Evolutionary conservation across 495 filamentous ascomycete species (phyloP), one percentile per base, ranked within the genome.

Genomic region (Penicillium atrosanguineum): DNA sequence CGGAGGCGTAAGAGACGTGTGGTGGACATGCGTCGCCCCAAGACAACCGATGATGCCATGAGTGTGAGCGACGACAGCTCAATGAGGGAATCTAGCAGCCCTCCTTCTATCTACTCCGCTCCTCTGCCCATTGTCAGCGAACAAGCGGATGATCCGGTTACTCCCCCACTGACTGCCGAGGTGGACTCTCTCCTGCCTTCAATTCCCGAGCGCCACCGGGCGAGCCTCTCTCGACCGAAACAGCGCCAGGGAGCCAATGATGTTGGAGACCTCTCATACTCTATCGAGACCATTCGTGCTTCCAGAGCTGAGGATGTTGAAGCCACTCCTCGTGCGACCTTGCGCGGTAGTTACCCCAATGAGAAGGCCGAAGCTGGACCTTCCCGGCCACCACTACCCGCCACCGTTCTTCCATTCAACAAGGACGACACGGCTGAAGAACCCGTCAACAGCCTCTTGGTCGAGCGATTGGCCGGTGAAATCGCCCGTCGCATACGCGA

Each of bases 1-100:
- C 81, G 89, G 28, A 92, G 87, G 66, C 88, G 90, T 68, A 97
- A 96, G 81, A 91, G 84, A 54, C 83, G 94, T n/a, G 89, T 98
- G 26, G 90, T 98, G 52, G 91, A 97, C 65, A 71, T 98, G 40
- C 87, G 92, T 6, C 83, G 81, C 53, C 79, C 80, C 37, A 84
- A 79, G 64, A 69, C 79, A n/a, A 71, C 72, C 16, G 72, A 74
- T 38, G 79, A 81, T 31, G 75, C 77, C n/a, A 79, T 83, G 55
- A 80, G 77, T 48, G 72, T 75, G 18, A 82, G 79, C 64, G 79
- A 77, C 45, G 79, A 79, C 26, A 76, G 70, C 51, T 61, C 69
- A 6, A 61, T 71, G 20, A 74, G 73, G 26, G 73, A 72, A 40
- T 67, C 69, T 2, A 67, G 63, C 18, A 65, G 69, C 41, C 60